Conservation (phyloP, 1,284 basidiomycete genomes). For the Apiotrichum montevideense region DNA sequence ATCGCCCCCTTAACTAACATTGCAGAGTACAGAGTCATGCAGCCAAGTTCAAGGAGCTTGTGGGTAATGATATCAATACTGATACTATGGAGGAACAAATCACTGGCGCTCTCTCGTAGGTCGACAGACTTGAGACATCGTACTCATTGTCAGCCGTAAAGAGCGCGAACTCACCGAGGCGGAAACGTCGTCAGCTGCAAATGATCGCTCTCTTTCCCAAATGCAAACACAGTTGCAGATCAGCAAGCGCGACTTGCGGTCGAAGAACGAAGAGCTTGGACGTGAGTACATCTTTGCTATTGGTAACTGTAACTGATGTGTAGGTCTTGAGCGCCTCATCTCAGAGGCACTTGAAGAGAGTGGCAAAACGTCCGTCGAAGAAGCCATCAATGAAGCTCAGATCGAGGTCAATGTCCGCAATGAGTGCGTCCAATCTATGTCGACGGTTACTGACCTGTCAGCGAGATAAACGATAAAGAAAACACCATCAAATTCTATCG, state of each 20-base stretch:
- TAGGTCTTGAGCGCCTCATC: conserved; percentile 57
- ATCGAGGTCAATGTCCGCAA: conserved; percentile 54
- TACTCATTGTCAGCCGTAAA: conserved; percentile 53
- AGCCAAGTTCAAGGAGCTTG: conserved; percentile 59
- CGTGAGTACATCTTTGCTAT: conserved; percentile 46
- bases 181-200: conserved; percentile 52
- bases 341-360: conserved; percentile 49
- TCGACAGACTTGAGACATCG: conserved; percentile 13
- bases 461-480: conserved; percentile 15
- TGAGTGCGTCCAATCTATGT: conserved; percentile 39
- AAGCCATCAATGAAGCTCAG: conserved; percentile 57
- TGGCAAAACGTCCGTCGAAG: conserved; percentile 50
- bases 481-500: conserved; percentile 54
- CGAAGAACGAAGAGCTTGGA: conserved; percentile 60
- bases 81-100: conserved; percentile 68
- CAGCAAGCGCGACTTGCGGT: conserved; percentile 57
- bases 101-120: conserved; percentile 57
- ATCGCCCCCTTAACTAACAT: background rate
- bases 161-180: conserved; percentile 58
- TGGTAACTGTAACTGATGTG: conserved; percentile 33
- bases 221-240: conserved; percentile 59
- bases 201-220: conserved; percentile 57
- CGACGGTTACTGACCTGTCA: conserved; percentile 56
- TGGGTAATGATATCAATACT: conserved; percentile 56
- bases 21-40: conserved; percentile 59